A percentile compares a stretch with the other conserved stretches of the same genome.
These are phyloP conservation scores for Neurospora sp. DNA, from an alignment of 495 filamentous ascomycete genomes.

Conservation along the genomic window DNA sequence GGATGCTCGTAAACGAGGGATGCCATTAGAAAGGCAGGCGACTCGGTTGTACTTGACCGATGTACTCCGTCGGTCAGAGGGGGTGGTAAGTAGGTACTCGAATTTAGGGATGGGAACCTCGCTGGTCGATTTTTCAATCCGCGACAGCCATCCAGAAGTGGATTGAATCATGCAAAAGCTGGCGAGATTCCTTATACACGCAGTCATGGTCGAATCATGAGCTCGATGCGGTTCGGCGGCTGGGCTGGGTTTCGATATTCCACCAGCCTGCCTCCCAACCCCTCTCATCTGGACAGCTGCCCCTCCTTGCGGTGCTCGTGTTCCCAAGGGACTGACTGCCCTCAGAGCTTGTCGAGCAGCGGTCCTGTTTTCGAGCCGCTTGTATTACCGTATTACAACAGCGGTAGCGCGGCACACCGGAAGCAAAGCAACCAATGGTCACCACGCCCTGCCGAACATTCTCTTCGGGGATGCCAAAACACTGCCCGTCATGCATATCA, in stretches of 20 bases:
- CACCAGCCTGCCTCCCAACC: not conserved
- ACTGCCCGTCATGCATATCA: not conserved
- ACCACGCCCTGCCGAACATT: not conserved
- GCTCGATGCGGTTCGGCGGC: not conserved
- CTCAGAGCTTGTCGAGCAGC: not conserved
- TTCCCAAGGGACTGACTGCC: not conserved
- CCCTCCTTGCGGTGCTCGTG: conserved; percentile 6
- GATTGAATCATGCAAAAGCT: not conserved
- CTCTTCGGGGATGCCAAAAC: not conserved
- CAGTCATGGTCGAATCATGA: not conserved
- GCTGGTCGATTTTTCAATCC: not conserved
- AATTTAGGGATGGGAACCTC: not conserved
- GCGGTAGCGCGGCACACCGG: conserved; percentile 11
- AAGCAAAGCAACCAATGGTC: conserved; percentile 8
- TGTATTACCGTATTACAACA: conserved; percentile 13
- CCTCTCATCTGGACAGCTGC: not conserved
- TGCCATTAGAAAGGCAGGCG: no score
- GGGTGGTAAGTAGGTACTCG: no score
- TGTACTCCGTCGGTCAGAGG: not conserved
- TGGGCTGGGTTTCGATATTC: not conserved
- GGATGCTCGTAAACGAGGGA: no score
- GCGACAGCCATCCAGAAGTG: not conserved
- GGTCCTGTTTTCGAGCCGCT: conserved; percentile 1
- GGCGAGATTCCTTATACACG: not conserved
- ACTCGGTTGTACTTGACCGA: not conserved